Percentiles rank a stretch among this genome's conserved stretches.
Conservation (phyloP, 1,139 yeast species). For the Yamadazyma blattariae region DNA sequence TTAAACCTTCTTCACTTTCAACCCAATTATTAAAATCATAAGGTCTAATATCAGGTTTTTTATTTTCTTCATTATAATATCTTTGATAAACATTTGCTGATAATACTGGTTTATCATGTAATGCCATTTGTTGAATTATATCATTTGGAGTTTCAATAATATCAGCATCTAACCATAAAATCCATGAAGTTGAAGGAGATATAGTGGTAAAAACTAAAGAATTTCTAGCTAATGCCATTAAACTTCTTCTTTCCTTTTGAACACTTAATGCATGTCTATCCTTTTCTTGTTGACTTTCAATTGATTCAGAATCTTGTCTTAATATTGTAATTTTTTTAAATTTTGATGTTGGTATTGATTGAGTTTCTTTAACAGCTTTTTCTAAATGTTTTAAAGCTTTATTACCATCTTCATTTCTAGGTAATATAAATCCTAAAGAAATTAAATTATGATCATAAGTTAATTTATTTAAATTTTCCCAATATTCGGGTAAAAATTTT, state of each 20-base stretch:
- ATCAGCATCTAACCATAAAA: slow-evolving; percentile 93
- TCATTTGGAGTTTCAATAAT: slow-evolving; percentile 83
- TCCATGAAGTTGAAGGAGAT: slow-evolving; percentile 90
- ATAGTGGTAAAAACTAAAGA: slow-evolving; percentile 86
- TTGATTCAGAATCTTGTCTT: slow-evolving; percentile 84
- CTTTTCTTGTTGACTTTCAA: slow-evolving; percentile 67
- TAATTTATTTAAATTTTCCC: slow-evolving; percentile 75
- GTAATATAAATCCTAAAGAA: slow-evolving; percentile 88
- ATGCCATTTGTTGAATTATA: slow-evolving; percentile 82
- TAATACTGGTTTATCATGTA: slow-evolving; percentile 80
- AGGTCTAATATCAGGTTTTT: slow-evolving; percentile 67
- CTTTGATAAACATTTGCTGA: slow-evolving; percentile 94
- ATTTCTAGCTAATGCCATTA: slow-evolving; percentile 93
- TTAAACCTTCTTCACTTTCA: slow-evolving; percentile 82
- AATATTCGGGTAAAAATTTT: slow-evolving; percentile 76
- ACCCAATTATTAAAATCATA: slow-evolving; percentile 97
- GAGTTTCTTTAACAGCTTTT: slow-evolving; percentile 58
- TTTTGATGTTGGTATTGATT: slow-evolving; percentile 56
- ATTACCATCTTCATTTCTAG: slow-evolving; percentile 80
- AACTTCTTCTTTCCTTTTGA: slow-evolving; percentile 85
- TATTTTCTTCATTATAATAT: slow-evolving; percentile 56
- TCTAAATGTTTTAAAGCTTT: slow-evolving; percentile 68
- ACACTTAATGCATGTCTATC: slow-evolving; percentile 69
- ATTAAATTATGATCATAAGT: slow-evolving; percentile 81
- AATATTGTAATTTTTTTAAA: slow-evolving; percentile 81